Evolutionary conservation across 2,329 filamentous ascomycete genomes (phyloP).

Genomic region (Fusarium abutilonis): DNA sequence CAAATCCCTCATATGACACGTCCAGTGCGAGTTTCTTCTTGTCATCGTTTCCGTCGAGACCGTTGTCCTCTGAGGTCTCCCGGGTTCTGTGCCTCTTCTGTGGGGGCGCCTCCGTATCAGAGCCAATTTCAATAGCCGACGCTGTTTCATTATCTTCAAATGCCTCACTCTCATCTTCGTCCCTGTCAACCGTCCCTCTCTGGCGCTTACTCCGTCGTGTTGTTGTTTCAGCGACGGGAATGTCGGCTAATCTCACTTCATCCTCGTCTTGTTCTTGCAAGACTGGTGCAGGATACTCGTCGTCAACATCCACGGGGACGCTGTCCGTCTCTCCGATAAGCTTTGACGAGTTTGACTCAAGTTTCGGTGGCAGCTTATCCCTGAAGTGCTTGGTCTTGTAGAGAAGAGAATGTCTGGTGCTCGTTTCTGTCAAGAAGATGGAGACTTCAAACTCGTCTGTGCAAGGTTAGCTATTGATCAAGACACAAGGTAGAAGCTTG

Average conservation of each 20-base stretch:
- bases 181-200: slow-evolving; percentile 41
- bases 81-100: slow-evolving; percentile 57
- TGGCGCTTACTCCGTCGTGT: slow-evolving; percentile 46
- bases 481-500: neutral
- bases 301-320: slow-evolving; percentile 63
- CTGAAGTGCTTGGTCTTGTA: slow-evolving; percentile 84
- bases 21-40: slow-evolving; percentile 92
- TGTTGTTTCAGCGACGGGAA: slow-evolving; percentile 44
- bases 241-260: slow-evolving; percentile 48
- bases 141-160: slow-evolving; percentile 50
- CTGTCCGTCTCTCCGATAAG: slow-evolving; percentile 67
- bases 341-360: slow-evolving; percentile 70
- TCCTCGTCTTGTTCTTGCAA: slow-evolving; percentile 63
- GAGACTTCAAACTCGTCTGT: slow-evolving; percentile 95
- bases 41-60: slow-evolving; percentile 64
- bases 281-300: slow-evolving; percentile 49
- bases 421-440: slow-evolving; percentile 89
- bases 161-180: slow-evolving; percentile 47
- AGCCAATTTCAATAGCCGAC: slow-evolving; percentile 52
- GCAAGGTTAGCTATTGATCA: slow-evolving; percentile 28
- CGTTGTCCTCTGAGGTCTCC: slow-evolving; percentile 42
- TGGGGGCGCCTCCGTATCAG: slow-evolving; percentile 55
- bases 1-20: slow-evolving; percentile 93
- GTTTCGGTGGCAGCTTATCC: slow-evolving; percentile 62
- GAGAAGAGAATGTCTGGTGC: slow-evolving; percentile 84